Conservation (phyloP, 208 protist genomes). For the Acanthamoeba castellanii region DNA sequence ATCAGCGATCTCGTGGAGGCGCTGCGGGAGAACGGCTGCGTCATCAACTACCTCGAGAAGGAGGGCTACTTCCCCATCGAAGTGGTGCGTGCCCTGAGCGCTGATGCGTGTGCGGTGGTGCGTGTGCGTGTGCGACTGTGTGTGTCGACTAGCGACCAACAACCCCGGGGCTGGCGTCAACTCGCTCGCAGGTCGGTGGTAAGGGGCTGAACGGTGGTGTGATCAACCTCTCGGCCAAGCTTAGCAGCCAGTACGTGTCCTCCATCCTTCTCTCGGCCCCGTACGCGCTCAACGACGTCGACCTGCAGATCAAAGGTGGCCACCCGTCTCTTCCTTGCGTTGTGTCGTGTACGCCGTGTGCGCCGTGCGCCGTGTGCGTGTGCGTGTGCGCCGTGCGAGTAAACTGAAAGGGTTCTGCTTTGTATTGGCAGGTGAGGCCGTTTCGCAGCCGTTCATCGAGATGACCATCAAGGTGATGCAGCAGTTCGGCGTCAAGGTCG, state of each 20-base stretch:
- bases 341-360: no score
- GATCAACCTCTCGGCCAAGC: constrained; percentile 84
- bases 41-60: constrained; percentile 83
- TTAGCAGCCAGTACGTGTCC: constrained; percentile 89
- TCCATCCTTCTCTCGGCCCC: constrained; percentile 89
- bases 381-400: not conserved
- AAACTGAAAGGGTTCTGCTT: not conserved
- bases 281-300: constrained; percentile 84
- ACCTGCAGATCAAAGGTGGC: constrained; percentile 76
- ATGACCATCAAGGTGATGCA: constrained; percentile 90
- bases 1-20: constrained; percentile 86
- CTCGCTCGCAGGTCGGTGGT: constrained; percentile 64
- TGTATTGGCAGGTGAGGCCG: constrained; percentile 72
- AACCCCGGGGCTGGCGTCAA: not conserved
- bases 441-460: constrained; percentile 90
- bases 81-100: constrained; percentile 1
- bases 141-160: no score
- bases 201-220: constrained; percentile 83
- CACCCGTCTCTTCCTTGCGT: not conserved
- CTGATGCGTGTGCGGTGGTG: not conserved
- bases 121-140: not conserved
- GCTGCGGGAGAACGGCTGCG: constrained; percentile 79
- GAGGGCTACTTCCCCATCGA: constrained; percentile 78
- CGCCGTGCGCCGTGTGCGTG: not conserved
- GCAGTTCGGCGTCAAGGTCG: constrained; percentile 87